phyloP scores from a whole-genome alignment of 1,284 basidiomycete genomes.

The Laetiporus sulphureus region DNA sequence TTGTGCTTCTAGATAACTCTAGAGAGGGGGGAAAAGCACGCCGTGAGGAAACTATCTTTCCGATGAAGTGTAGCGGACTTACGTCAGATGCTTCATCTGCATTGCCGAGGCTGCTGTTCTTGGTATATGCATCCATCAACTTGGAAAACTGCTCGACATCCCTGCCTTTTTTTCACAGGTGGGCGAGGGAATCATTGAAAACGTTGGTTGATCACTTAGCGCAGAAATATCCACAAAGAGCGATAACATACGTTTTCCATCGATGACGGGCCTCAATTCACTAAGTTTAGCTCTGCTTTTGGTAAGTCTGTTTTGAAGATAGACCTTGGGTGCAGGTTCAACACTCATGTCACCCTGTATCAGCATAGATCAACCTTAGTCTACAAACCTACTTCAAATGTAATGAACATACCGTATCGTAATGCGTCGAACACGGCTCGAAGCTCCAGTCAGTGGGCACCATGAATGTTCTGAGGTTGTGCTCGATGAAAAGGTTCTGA shows the following conservation, averaged over 20 bases:
- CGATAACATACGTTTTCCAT: conserved; percentile 49
- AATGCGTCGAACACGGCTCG: conserved; percentile 68
- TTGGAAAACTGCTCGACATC: conserved; percentile 50
- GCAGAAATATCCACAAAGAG: no score
- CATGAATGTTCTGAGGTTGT: conserved; percentile 61
- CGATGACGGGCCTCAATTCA: conserved; percentile 52
- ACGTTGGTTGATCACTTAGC: no score
- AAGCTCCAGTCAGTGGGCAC: conserved; percentile 63
- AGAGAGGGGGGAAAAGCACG: not conserved
- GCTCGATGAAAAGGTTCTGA: conserved; percentile 63
- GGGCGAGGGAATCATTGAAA: not conserved
- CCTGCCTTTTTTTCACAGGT: conserved; percentile 25
- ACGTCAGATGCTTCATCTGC: conserved; percentile 59
- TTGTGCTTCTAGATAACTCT: conserved; percentile 61
- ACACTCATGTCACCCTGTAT: conserved; percentile 53
- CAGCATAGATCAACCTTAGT: not conserved
- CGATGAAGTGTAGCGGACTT: conserved; percentile 8
- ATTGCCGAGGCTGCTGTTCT: conserved; percentile 49
- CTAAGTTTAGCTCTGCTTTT: conserved; percentile 49
- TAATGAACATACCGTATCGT: conserved; percentile 53
- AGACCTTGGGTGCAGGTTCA: conserved; percentile 63
- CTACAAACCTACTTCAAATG: not conserved
- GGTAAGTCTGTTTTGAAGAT: conserved; percentile 72
- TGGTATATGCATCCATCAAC: conserved; percentile 44
- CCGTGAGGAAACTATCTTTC: no score